Evolutionary conservation across 345 rosid species (phyloP), one percentile per base, ranked within the genome.

Genomic region (Eutrema heterophyllum): DNA sequence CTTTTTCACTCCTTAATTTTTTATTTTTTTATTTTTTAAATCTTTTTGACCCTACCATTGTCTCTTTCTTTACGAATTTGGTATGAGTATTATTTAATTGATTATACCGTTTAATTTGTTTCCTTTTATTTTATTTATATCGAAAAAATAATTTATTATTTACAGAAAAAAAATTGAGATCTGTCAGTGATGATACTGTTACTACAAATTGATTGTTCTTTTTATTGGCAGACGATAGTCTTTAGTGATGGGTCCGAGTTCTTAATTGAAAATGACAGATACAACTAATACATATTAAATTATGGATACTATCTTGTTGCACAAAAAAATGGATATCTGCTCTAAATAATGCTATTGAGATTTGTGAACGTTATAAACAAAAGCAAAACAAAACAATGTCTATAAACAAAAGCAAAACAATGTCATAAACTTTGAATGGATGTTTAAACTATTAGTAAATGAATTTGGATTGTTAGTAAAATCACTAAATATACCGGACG

Each of bases 241-340:
- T 56, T 66, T 56, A 48, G 53, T 57, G 53, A 48, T 39, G 78
- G 72, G 67, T 57, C 78, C 72, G 13, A 74, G 15, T 74, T 73
- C 59, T 74, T 48, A 9, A 46, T 4, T 67, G 54, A 67, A 16
- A 73, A 65, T 5, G 33, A 50, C 60, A 12, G 14, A 43, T 9
- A 1, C 36, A 52, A 30, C 8, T 41, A 43, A 15, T 53, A 48
- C 3, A n/a, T 6, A 38, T 12, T 38, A 21, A 39, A 7, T 49
- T 18, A 13, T 49, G 18, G n/a, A 35, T 4, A 33, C 35, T 60
- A 60, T 49, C 24, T 1, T 12, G 32, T 29, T 29, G 32, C 4
- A 29, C 32, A 29, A 29, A 29, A 21, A 21, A 21, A 0, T 21
- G 24, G 24, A 21, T 21, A 21, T 21, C 24, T 21, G 24, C 30